Conservation (phyloP, 208 protist species). For the Trypanosoma vivax region DNA sequence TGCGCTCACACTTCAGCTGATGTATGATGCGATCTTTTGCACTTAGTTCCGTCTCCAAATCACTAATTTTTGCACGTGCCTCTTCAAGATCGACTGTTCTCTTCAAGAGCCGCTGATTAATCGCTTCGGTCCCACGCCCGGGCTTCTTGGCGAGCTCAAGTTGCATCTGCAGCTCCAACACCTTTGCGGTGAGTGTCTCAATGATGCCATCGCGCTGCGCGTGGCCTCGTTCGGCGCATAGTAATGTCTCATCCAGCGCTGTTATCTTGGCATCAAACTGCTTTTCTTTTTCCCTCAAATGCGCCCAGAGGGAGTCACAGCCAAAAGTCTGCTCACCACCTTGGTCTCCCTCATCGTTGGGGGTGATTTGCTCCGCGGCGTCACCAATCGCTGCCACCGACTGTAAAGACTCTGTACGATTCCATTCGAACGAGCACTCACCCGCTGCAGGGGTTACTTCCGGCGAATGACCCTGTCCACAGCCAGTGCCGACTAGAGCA, state of each 20-base stretch:
- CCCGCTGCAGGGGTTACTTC: no score
- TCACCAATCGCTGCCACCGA: not conserved
- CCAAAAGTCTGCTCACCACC: no score
- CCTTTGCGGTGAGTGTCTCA: constrained; percentile 47
- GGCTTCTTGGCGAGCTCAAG: constrained; percentile 15
- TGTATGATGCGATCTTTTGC: constrained; percentile 3
- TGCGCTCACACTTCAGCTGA: constrained; percentile 7
- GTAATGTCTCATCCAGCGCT: constrained; percentile 71
- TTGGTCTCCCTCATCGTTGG: not conserved
- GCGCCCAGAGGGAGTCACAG: constrained; percentile 38
- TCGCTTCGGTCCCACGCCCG: constrained; percentile 8
- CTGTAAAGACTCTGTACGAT: no score
- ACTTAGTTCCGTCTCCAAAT: not conserved
- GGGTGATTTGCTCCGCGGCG: constrained; percentile 1
- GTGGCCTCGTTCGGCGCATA: constrained; percentile 52
- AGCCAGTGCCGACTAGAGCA: no score
- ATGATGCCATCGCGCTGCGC: constrained; percentile 67
- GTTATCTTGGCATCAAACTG: constrained; percentile 70
- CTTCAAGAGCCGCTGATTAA: constrained; percentile 10
- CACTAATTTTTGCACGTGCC: constrained; percentile 20
- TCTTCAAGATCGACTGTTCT: constrained; percentile 29
- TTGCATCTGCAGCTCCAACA: constrained; percentile 26
- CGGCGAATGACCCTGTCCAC: no score
- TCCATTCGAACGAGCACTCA: no score
- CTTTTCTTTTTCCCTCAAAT: constrained; percentile 54